Percentiles rank a stretch among this genome's conserved stretches.
phyloP scores from a whole-genome alignment of 352 stramenopile species.

The Phytopythium vexans region DNA sequence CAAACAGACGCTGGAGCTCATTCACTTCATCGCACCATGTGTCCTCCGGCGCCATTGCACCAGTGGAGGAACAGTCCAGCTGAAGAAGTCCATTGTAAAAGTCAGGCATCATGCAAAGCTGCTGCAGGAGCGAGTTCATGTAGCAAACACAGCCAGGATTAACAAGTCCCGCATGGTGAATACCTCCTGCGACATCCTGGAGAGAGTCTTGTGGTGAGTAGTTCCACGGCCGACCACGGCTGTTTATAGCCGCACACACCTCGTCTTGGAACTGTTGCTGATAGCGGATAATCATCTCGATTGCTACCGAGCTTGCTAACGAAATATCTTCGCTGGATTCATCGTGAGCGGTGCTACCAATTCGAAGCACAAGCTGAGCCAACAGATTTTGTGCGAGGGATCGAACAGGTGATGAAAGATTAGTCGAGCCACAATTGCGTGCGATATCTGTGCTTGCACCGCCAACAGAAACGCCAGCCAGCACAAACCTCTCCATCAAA shows the following conservation, averaged over 20 bases:
- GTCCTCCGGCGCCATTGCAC: not conserved
- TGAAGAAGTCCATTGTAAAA: conserved; percentile 57
- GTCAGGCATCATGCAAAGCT: conserved; percentile 86
- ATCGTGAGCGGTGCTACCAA: no score
- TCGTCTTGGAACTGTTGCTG: conserved; percentile 22
- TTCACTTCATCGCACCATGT: conserved; percentile 50
- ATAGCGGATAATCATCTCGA: conserved; percentile 10
- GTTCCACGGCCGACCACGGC: conserved; percentile 55
- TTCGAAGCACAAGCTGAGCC: no score
- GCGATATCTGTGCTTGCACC: no score
- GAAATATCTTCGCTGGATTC: not conserved
- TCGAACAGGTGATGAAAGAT: no score
- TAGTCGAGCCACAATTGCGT: no score
- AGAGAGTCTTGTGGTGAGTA: conserved; percentile 46
- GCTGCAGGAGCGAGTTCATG: conserved; percentile 98
- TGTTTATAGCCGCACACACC: conserved; percentile 22
- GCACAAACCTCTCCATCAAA: no score
- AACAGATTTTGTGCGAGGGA: no score
- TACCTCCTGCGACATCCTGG: conserved; percentile 16
- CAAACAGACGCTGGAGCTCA: conserved; percentile 73
- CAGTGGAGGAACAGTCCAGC: conserved; percentile 18
- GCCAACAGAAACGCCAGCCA: no score
- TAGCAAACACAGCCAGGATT: conserved; percentile 99
- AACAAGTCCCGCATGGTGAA: conserved; percentile 83
- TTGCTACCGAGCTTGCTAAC: not conserved